Evolutionary conservation across 148 eudicot species (phyloP).

Genomic region (Pouteria glomerata): DNA sequence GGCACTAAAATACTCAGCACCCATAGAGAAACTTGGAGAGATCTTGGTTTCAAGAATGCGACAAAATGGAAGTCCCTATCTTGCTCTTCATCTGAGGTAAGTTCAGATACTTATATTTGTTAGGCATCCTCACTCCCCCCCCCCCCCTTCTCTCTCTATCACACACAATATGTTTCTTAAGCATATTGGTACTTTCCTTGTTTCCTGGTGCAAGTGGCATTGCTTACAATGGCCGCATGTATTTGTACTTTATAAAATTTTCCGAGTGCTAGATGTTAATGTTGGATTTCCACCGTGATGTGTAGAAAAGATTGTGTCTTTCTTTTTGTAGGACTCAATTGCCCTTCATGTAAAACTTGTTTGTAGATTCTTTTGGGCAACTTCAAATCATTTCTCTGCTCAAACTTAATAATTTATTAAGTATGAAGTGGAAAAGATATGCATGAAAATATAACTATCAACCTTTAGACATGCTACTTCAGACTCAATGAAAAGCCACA

Average conservation of each 20-base stretch:
- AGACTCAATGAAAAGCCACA: not conserved
- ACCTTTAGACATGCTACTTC: not conserved
- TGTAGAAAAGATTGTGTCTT: not conserved
- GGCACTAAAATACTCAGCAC: constrained; percentile 83
- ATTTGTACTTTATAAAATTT: not conserved
- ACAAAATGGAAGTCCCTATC: constrained; percentile 65
- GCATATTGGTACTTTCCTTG: not conserved
- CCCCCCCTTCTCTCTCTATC: too few species aligned
- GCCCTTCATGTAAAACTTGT: not conserved
- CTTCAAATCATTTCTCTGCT: not conserved
- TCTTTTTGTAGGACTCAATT: not conserved
- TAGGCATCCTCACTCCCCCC: too few species aligned
- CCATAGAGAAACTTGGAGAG: constrained; percentile 79
- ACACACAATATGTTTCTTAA: not conserved
- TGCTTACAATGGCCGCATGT: not conserved
- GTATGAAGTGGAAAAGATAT: not conserved
- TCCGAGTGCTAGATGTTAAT: not conserved
- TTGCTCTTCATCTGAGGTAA: constrained; percentile 92
- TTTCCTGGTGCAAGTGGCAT: not conserved
- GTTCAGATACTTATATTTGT: constrained; percentile 10
- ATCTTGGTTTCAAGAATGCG: constrained; percentile 80
- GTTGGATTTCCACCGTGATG: not conserved
- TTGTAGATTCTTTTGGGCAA: not conserved
- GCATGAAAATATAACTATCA: not conserved
- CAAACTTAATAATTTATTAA: not conserved